phyloP scores from a whole-genome alignment of 2,329 filamentous ascomycete genomes.

The Calonectria multiphialidica region DNA sequence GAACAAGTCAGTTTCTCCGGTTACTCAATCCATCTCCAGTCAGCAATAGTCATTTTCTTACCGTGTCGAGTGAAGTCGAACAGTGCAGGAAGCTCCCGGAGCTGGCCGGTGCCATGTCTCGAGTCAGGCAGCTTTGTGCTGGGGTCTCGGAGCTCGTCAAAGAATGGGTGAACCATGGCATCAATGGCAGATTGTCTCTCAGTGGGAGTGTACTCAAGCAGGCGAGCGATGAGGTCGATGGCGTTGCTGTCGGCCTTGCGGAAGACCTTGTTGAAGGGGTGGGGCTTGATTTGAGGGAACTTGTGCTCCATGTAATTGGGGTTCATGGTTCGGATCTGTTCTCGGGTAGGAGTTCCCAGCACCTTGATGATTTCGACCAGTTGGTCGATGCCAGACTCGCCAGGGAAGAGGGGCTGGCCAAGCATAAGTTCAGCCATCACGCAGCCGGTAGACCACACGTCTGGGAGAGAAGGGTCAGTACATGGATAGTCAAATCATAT shows the following conservation, averaged over 20 bases:
- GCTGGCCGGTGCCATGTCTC: slow-evolving; percentile 83
- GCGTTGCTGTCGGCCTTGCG: slow-evolving; percentile 93
- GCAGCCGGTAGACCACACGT: slow-evolving; percentile 99
- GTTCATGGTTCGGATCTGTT: slow-evolving; percentile 99
- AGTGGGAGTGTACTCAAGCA: slow-evolving; percentile 97
- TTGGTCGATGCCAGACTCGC: slow-evolving; percentile 98
- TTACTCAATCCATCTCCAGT: neutral
- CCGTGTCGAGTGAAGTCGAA: slow-evolving; percentile 97
- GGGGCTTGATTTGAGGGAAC: slow-evolving; percentile 99
- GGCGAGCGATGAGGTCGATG: slow-evolving; percentile 92
- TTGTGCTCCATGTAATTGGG: slow-evolving; percentile 99
- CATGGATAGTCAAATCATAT: neutral
- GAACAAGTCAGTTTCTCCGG: slow-evolving; percentile 24
- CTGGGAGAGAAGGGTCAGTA: slow-evolving; percentile 72
- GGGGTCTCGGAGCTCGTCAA: slow-evolving; percentile 95
- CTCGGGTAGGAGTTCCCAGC: slow-evolving; percentile 92
- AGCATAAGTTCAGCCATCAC: slow-evolving; percentile 99
- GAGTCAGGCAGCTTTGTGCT: slow-evolving; percentile 93
- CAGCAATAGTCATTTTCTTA: slow-evolving; percentile 59
- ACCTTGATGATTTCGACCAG: slow-evolving; percentile 99
- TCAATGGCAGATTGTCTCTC: slow-evolving; percentile 94
- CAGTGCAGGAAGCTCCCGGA: slow-evolving; percentile 85
- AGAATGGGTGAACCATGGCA: slow-evolving; percentile 98
- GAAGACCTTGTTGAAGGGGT: slow-evolving; percentile 99
- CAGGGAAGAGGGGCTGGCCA: slow-evolving; percentile 96